Conservation (phyloP, 1,284 basidiomycete genomes). For the Ceraceosorus guamensis region DNA sequence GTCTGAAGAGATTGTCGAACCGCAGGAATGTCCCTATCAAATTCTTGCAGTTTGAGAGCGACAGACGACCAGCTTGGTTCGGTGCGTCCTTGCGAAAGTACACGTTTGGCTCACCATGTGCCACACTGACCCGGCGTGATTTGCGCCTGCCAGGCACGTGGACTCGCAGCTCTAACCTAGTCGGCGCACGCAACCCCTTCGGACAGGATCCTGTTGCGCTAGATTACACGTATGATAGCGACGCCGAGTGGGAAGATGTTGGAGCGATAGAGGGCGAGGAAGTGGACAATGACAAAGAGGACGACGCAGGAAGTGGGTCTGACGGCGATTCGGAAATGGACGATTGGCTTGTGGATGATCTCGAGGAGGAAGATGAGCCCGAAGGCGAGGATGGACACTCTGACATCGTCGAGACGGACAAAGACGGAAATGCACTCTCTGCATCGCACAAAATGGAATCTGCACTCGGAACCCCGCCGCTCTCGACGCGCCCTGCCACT, state of each 20-base stretch:
- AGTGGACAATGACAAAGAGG: constrained; percentile 27
- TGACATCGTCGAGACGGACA: constrained; percentile 24
- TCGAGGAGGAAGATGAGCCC: constrained; percentile 38
- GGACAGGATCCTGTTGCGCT: constrained; percentile 42
- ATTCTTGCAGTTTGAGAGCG: constrained; percentile 39
- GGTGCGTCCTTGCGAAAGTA: neutral
- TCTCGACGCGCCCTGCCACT: neutral
- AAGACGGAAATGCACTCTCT: constrained; percentile 14
- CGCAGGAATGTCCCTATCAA: constrained; percentile 39
- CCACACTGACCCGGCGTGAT: constrained; percentile 2
- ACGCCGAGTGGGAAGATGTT: constrained; percentile 45
- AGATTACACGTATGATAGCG: constrained; percentile 45
- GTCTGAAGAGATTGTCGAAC: constrained; percentile 31
- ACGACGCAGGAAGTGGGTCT: constrained; percentile 23
- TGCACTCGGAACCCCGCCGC: neutral
- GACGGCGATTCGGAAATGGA: constrained; percentile 45
- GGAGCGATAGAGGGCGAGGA: constrained; percentile 42
- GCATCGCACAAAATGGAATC: neutral
- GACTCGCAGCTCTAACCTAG: constrained; percentile 40
- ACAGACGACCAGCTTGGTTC: constrained; percentile 42
- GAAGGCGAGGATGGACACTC: constrained; percentile 14
- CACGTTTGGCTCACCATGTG: constrained; percentile 4
- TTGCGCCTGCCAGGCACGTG: constrained; percentile 19
- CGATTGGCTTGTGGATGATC: constrained; percentile 45
- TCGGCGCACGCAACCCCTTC: constrained; percentile 35